Evolutionary conservation across 768 basidiomycete species (phyloP).

Genomic region (Tulasnella sp.): DNA sequence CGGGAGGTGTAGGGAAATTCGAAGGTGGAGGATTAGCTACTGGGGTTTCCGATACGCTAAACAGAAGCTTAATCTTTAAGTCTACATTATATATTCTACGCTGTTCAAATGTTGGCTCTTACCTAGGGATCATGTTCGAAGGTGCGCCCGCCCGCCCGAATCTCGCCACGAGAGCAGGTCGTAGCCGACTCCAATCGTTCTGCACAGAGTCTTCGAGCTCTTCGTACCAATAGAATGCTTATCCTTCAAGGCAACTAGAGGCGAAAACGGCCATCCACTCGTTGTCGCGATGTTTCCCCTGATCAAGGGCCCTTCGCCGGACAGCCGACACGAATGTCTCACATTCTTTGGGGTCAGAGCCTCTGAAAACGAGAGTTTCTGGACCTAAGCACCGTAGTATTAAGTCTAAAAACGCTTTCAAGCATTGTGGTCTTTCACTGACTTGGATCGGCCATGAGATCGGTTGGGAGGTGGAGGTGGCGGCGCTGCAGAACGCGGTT

Average conservation of each 20-base stretch:
- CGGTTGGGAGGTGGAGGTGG: too few relatives aligned
- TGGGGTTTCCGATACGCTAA: background rate
- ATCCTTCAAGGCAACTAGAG: background rate
- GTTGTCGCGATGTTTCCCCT: background rate
- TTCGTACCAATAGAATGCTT: constrained; percentile 23
- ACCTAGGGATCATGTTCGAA: background rate
- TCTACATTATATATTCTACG: too few relatives aligned
- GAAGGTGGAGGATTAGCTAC: background rate
- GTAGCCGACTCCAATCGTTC: constrained; percentile 1
- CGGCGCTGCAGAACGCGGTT: too few relatives aligned
- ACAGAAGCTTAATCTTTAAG: too few relatives aligned
- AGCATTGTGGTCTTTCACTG: too few relatives aligned
- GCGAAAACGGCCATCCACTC: constrained; percentile 7
- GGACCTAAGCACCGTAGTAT: background rate
- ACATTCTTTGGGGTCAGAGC: background rate
- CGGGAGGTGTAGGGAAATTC: background rate
- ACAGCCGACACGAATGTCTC: background rate
- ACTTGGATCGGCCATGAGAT: too few relatives aligned
- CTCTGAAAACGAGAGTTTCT: background rate
- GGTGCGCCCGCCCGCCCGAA: background rate
- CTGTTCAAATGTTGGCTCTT: background rate
- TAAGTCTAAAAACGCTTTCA: background rate
- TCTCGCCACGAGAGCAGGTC: background rate
- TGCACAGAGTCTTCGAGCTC: background rate
- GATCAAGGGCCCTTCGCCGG: background rate